Base-by-base conservation (phyloP, 805 yeast species). In the Ogataea minuta region DNA sequence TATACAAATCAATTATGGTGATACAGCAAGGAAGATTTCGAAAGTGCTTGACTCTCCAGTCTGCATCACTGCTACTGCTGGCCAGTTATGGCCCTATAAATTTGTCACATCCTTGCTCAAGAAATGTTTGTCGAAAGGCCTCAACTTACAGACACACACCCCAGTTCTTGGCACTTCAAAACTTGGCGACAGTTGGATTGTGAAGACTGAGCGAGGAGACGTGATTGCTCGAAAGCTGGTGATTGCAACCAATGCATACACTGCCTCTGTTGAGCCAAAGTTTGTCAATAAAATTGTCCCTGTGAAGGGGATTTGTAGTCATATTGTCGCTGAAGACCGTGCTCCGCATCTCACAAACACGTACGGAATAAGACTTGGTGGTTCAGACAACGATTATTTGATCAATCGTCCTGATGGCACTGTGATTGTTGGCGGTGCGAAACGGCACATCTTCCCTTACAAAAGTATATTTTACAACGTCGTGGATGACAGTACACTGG, bases 71-170 rank as follows among this genome's bases (percentile, higher is more conserved):
- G 62, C 59, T 41, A 67, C 72, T 4, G 74, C 74, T 3, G 69
- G 71, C 4, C 64, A 67, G 4, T 52, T 71, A 34, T 70, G 74
- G 64, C 73, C 76, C 3, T 68, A 72, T 50, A 66, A 65, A 44
- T 50, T 72, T 2, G 58, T 68, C 31, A 52, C 57, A 3, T 51
- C 56, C 1, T 36, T 72, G 2, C 46, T 71, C 33, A 57, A 59
- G 44, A 49, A 47, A 13, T 48, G 58, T 17, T 49, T 70, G 71
- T 70, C n/a, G 11, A 14, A 23, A 17, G 44, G 44, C 2, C 47
- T 69, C 20, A 60, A 67, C 31, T 46, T 71, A 16, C 71, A 70
- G 37, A 59, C 76, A 4, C 58, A 70, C 39, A 68, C 75, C 1
- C 57, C 61, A 1, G 75, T 66, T 9, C 46, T 49, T 2, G 43